Base-by-base conservation (phyloP, 2,329 filamentous ascomycete species). In the Trichoderma harzianum region DNA sequence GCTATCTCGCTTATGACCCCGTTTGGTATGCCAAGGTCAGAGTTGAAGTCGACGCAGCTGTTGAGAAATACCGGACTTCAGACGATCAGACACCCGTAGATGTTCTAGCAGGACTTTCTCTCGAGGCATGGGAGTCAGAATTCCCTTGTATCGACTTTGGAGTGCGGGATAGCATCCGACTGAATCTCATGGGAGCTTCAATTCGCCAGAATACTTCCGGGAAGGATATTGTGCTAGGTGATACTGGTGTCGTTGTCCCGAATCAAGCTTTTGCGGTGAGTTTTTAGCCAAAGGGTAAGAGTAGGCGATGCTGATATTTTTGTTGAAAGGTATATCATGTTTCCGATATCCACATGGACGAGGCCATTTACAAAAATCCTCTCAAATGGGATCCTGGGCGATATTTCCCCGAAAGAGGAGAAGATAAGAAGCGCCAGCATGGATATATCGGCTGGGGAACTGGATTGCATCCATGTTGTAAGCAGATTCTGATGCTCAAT, bases 71-170 rank as follows among this genome's bases (percentile, higher is more conserved):
- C 76, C 79, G 83, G 16, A 75, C 34, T 0, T 72, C 68, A 4
- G 73, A 77, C 0, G 71, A 75, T 1, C 80, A 84, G 75, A 74
- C 78, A 0, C 72, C 78, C 0, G 74, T 74, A 28, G 81, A 84
- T 28, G 76, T 83, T 4, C 78, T 90, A 1, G 78, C 80, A 43
- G 76, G 79, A 2, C 78, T 90, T 0, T 81, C 82, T 0, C 76
- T 88, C 32, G 85, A 88, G 16, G 85, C 83, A 0, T 90, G 87
- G 87, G 87, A 90, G 76, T 66, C 77, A 14, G 84, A 87, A 21
- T 89, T 90, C 72, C 86, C 87, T 0, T 72, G 83, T 7, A 79
- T 89, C 36, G 85, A 88, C 71, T 70, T 87, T 30, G 86, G 84
- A 60, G 79, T 90, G 47, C 82, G 83, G 53, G 88, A 90, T 73